These are phyloP conservation scores for Podila epicladia DNA, from an alignment of 192 early-diverging fungal species.

Conservation along the genomic window DNA sequence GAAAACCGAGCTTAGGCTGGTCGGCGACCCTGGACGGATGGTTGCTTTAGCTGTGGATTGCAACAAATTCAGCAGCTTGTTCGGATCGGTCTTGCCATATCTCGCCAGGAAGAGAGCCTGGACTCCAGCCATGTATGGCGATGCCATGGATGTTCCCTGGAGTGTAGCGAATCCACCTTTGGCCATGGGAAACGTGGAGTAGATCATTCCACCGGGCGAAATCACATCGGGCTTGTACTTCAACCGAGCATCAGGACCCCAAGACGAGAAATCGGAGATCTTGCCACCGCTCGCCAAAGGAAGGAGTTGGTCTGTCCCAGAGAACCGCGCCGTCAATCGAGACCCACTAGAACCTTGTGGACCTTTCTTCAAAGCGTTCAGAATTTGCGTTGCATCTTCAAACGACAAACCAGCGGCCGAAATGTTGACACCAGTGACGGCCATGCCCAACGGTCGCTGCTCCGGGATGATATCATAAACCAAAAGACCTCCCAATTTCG, in stretches of 20 bases:
- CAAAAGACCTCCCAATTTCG: constrained; percentile 66
- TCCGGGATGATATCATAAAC: constrained; percentile 50
- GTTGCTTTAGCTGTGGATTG: constrained; percentile 27
- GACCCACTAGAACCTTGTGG: background rate
- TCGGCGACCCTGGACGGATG: constrained; percentile 8
- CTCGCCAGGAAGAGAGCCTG: constrained; percentile 35
- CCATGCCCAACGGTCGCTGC: constrained; percentile 19
- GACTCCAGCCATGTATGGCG: constrained; percentile 61
- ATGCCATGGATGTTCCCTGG: constrained; percentile 74
- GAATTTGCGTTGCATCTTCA: constrained; percentile 58
- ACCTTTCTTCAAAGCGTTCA: constrained; percentile 49
- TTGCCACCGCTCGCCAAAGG: constrained; percentile 65
- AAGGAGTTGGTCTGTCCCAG: constrained; percentile 49
- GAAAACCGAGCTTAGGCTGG: constrained; percentile 58
- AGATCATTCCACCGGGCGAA: constrained; percentile 71
- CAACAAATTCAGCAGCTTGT: constrained; percentile 10
- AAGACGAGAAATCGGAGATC: constrained; percentile 77
- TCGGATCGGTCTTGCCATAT: constrained; percentile 21
- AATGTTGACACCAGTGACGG: constrained; percentile 53
- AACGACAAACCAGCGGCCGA: constrained; percentile 64
- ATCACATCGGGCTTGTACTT: constrained; percentile 67
- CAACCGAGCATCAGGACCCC: constrained; percentile 76
- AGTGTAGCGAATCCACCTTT: constrained; percentile 41
- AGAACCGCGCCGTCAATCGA: constrained; percentile 54
- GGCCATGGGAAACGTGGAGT: constrained; percentile 63